These are phyloP conservation scores for Citrullus colocynthis DNA, from an alignment of 306 rosid genomes.

Conservation along the genomic window DNA sequence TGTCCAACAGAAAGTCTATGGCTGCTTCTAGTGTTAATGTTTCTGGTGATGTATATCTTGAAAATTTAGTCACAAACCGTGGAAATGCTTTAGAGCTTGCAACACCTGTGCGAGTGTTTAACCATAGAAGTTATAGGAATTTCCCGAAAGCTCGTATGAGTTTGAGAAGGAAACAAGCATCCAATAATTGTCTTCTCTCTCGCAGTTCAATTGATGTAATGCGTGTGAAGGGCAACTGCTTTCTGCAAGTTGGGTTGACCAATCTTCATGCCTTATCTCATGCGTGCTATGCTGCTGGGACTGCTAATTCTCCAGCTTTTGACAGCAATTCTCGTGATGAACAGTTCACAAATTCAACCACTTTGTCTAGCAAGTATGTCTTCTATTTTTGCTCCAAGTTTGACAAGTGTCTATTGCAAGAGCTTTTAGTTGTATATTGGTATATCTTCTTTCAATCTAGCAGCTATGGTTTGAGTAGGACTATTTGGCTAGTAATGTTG, in stretches of 20 bases:
- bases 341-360: conserved; percentile 25
- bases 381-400: conserved; percentile 8
- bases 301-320: conserved; percentile 47
- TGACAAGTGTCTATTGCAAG: background rate
- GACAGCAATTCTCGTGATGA: conserved; percentile 42
- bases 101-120: conserved; percentile 41
- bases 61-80: conserved; percentile 33
- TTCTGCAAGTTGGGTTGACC: conserved; percentile 24
- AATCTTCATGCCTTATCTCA: conserved; percentile 19
- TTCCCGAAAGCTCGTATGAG: conserved; percentile 33
- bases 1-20: conserved; percentile 28
- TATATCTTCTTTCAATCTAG: background rate
- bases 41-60: conserved; percentile 47
- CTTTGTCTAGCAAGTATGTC: conserved; percentile 41
- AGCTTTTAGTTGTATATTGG: background rate
- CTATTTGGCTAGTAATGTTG: background rate
- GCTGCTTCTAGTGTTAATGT: conserved; percentile 56
- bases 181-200: conserved; percentile 19
- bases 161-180: conserved; percentile 33
- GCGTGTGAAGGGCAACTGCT: conserved; percentile 20
- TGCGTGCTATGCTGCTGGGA: conserved; percentile 33
- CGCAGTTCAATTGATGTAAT: conserved; percentile 15
- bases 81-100: conserved; percentile 27
- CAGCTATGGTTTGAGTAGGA: background rate
- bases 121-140: conserved; percentile 22